Percentiles rank a stretch among this genome's conserved stretches.
Conservation (phyloP, 495 filamentous ascomycete genomes). For the Cairneyella variabilis region DNA sequence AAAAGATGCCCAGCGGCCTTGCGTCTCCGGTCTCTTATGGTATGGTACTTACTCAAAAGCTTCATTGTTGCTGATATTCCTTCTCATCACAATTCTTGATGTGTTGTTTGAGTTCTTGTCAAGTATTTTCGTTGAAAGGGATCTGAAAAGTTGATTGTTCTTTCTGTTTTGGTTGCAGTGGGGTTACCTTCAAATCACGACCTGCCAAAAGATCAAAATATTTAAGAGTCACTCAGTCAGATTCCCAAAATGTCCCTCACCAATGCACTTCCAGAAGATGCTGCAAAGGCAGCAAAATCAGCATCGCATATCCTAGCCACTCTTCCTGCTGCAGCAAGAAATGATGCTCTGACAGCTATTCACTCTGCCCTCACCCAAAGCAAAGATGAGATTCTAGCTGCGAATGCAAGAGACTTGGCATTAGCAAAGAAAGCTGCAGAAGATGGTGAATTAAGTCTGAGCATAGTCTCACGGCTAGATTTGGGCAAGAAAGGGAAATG, state of each 20-base stretch:
- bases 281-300: constrained; percentile 63
- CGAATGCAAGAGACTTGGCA: constrained; percentile 79
- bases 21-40: too few species aligned
- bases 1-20: too few species aligned
- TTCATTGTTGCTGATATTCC: too few species aligned
- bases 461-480: constrained; percentile 88
- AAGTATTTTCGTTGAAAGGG: too few species aligned
- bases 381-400: constrained; percentile 72
- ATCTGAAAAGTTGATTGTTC: too few species aligned
- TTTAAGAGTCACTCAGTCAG: too few species aligned
- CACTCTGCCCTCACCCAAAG: constrained; percentile 65
- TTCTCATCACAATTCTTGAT: too few species aligned
- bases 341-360: constrained; percentile 79
- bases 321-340: constrained; percentile 61
- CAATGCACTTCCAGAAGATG: constrained; percentile 61
- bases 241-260: constrained; percentile 67
- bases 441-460: constrained; percentile 71
- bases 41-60: too few species aligned
- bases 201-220: too few species aligned
- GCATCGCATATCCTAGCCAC: constrained; percentile 68
- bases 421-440: constrained; percentile 67
- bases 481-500: constrained; percentile 83
- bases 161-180: too few species aligned
- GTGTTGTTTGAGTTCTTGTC: too few species aligned
- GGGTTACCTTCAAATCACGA: too few species aligned